phyloP scores from a whole-genome alignment of 208 protist species.

The Novymonas esmeraldas region DNA sequence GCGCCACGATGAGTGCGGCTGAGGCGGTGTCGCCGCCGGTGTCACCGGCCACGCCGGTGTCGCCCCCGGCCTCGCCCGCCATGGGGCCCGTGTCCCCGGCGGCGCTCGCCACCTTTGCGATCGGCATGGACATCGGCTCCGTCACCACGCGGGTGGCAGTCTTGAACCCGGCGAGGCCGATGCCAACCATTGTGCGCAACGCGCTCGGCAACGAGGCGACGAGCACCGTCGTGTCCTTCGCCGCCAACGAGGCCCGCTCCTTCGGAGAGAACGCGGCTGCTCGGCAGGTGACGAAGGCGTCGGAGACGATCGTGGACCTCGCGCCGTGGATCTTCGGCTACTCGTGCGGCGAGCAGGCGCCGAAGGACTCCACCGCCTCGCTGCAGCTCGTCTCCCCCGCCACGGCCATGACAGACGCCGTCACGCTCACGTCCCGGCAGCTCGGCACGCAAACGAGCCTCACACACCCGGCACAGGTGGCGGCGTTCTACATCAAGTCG shows the following conservation, averaged over 20 bases:
- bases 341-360: conserved; percentile 17
- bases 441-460: conserved; percentile 25
- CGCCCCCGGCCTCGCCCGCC: conserved; percentile 5
- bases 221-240: conserved; percentile 57
- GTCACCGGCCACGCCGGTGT: conserved; percentile 7
- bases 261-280: conserved; percentile 67
- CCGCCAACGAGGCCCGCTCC: conserved; percentile 47
- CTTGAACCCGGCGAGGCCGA: conserved; percentile 49
- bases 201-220: conserved; percentile 73
- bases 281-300: conserved; percentile 62
- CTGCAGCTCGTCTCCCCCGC: conserved; percentile 24
- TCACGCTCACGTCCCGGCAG: conserved; percentile 12
- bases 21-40: conserved; percentile 2
- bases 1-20: conserved; percentile 8
- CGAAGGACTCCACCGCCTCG: conserved; percentile 13
- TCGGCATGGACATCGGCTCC: conserved; percentile 73
- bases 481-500: conserved; percentile 63
- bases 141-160: conserved; percentile 56
- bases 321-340: conserved; percentile 51
- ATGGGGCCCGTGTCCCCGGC: conserved; percentile 1
- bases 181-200: conserved; percentile 76
- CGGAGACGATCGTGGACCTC: conserved; percentile 59
- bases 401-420: conserved; percentile 21
- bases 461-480: conserved; percentile 49
- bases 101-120: conserved; percentile 16